Evolutionary conservation across 169 alveolate species (phyloP), one percentile per base, ranked within the genome.

Genomic region (Theileria luwenshuni): DNA sequence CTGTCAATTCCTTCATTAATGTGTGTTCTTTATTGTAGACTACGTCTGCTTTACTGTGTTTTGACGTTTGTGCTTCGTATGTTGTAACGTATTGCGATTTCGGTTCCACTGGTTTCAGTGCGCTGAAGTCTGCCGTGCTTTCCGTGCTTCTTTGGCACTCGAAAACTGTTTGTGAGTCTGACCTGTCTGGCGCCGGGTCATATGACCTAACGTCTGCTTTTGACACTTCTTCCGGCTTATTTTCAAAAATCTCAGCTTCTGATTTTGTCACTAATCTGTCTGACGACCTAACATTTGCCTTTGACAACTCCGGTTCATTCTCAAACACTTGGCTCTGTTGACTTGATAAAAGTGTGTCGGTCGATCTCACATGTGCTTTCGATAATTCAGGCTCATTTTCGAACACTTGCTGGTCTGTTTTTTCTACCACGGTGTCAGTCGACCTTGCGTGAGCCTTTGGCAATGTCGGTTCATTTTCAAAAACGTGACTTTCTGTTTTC

Each of bases 351-450:
- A 32, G 19, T 21, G 47, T 52, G 19, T 56, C 75, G 32, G 63
- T 27, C 65, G 64, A 69, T 23, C 80, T 54, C 7, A 74, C 89
- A 25, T 63, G 67, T 13, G 89, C 89, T 25, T 27, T 30, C 10
- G 89, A 81, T 56, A 48, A n/a, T 43, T 62, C 52, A 3, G 89
- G 89, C 15, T 49, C 74, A 49, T 81, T 81, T 42, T 81, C 89
- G 45, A 73, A 81, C 25, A 77, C 73, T 12, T 76, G 76, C 30
- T 72, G 47, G 2, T 60, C 68, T 15, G 49, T 72, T 63, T 69
- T 77, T 17, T 41, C 30, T 32, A 42, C 48, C 23, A 42, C 25
- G 47, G 32, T 54, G 30, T 71, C 86, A 13, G 76, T 61, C 0
- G 86, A 45, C 41, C 83, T 70, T 23, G 76, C 86, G 58, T 77